Conservation (phyloP, 495 filamentous ascomycete species). For the Halenospora varia region DNA sequence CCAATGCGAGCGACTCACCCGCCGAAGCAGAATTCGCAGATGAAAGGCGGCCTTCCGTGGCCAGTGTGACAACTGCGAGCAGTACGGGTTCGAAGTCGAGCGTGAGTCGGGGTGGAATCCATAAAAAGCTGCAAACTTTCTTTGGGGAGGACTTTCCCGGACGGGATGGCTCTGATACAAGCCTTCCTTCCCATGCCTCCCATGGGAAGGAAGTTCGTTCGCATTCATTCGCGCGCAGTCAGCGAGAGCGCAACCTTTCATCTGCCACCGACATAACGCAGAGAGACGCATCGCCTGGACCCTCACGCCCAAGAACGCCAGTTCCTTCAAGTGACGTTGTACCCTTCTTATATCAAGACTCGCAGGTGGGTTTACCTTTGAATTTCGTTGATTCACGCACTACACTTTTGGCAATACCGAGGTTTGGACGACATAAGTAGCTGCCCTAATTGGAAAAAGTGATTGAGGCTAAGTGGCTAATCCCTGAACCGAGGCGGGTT, state of each 20-base stretch:
- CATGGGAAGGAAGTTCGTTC: constrained; percentile 46
- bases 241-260: constrained; percentile 72
- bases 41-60: constrained; percentile 80
- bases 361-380: constrained; percentile 38
- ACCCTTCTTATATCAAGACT: constrained; percentile 92
- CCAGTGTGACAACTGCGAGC: constrained; percentile 79
- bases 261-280: constrained; percentile 54
- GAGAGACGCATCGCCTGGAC: constrained; percentile 61
- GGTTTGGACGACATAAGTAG: not conserved
- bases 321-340: constrained; percentile 89
- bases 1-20: constrained; percentile 58
- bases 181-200: constrained; percentile 49
- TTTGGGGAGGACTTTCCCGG: constrained; percentile 82
- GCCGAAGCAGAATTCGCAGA: constrained; percentile 64
- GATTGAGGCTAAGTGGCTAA: not conserved
- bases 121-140: constrained; percentile 76
- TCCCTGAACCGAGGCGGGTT: not conserved
- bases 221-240: constrained; percentile 53
- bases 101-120: constrained; percentile 56
- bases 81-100: constrained; percentile 87
- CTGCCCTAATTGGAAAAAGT: not conserved
- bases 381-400: not conserved
- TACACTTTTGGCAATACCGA: not conserved
- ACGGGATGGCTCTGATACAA: constrained; percentile 68
- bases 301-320: constrained; percentile 75